Evolutionary conservation across 1,139 yeast genomes (phyloP).

Genomic region (Zhuliangozyma blackwelliae): DNA sequence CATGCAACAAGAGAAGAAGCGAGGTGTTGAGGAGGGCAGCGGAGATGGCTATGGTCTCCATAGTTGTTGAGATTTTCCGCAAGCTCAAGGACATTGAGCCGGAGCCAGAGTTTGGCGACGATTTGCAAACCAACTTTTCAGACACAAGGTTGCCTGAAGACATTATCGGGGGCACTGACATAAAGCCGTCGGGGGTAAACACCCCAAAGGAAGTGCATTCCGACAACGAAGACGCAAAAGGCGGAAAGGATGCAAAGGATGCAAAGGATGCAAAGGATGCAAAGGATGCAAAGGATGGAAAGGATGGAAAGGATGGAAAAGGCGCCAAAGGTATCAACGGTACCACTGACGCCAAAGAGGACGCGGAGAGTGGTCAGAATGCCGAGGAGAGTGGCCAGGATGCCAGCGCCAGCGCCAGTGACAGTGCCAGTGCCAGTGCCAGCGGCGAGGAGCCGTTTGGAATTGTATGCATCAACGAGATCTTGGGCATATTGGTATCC

Average conservation of each 20-base stretch:
- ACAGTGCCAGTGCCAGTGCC: too few relatives aligned
- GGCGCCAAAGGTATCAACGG: conserved; percentile 4
- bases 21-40: conserved; percentile 89
- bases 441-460: conserved; percentile 48
- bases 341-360: conserved; percentile 6
- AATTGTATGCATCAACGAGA: conserved; percentile 64
- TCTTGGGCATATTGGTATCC: conserved; percentile 72
- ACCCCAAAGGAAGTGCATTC: conserved; percentile 10
- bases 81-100: conserved; percentile 58
- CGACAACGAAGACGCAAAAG: conserved; percentile 3
- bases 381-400: too few relatives aligned
- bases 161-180: conserved; percentile 35
- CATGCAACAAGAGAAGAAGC: conserved; percentile 88
- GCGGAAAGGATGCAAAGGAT: background rate
- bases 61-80: conserved; percentile 65
- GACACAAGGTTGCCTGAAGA: conserved; percentile 38
- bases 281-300: too few relatives aligned
- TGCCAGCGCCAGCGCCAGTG: too few relatives aligned
- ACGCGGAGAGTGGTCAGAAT: too few relatives aligned
- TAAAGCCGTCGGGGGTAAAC: conserved; percentile 7
- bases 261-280: background rate
- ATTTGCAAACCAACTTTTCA: conserved; percentile 32
- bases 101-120: conserved; percentile 25
- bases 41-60: conserved; percentile 73
- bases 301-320: too few relatives aligned